Evolutionary conservation across 2,329 filamentous ascomycete species (phyloP), one percentile per base, ranked within the genome.

Genomic region (Hymenoscyphus albidus): DNA sequence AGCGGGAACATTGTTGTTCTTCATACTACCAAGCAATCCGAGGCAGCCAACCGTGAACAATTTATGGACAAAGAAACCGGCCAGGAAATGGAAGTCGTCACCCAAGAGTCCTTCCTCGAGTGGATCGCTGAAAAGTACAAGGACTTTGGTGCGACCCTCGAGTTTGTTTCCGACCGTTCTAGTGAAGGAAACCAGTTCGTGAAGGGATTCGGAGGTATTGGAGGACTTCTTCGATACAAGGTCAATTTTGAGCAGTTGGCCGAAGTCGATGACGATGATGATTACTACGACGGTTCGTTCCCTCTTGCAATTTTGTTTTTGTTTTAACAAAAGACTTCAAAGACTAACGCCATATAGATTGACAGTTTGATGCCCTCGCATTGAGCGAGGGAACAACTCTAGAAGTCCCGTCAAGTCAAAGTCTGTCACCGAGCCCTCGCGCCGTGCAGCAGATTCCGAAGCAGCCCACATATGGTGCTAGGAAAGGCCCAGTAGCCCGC

Each of bases 161-260:
- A 99, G 79, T 99, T 99, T 73, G 95, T 99, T 70, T 97, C 95
- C 59, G 96, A 99, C 78, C 90, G 93, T 70, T 98, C 94, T 67
- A 96, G 92, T 67, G 95, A 99, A 81, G 95, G 95, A 77, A 99
- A 99, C 81, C 95, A 99, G 83, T 99, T 99, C 80, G 95, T 99
- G 75, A 98, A 97, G 83, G 95, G 95, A 69, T 99, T 99, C 76
- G 95, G 95, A 88, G 95, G 95, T 76, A 97, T 99, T 74, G 95
- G 95, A 72, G 94, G 94, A 70, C 89, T 99, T 75, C 88, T 99
- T 77, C 93, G 95, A 73, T 99, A 99, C 88, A 97, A 97, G 84
- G 92, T 99, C 84, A 99, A 99, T 84, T 99, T 99, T 82, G 96
- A 99, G 82, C 96, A 99, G 80, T 86, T 99, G 79, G 90, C 90